Conservation (phyloP, 192 early-diverging fungal species). For the Irineochytrium annulatum region DNA sequence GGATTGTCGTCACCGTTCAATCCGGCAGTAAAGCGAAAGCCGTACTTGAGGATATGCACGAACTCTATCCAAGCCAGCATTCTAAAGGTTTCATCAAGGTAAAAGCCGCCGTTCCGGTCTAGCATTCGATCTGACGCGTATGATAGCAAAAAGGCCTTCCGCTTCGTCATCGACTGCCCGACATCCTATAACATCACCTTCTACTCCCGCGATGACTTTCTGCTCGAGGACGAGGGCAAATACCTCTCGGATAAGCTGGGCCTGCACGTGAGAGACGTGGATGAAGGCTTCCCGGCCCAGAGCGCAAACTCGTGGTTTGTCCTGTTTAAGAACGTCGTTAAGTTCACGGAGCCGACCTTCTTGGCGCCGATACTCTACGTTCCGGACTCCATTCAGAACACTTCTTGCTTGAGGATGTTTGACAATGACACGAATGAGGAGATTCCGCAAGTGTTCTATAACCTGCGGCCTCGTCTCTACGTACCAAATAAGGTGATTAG, state of each 20-base stretch:
- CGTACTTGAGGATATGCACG: conserved; percentile 32
- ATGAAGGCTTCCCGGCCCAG: conserved; percentile 45
- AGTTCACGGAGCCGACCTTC: conserved; percentile 38
- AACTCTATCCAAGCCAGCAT: conserved; percentile 35
- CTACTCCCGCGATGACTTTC: conserved; percentile 45
- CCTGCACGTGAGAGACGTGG: conserved; percentile 43
- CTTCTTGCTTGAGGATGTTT: conserved; percentile 36
- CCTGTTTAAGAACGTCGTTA: conserved; percentile 43
- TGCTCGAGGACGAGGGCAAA: conserved; percentile 51
- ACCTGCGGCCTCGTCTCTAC: conserved; percentile 29
- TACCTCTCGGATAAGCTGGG: conserved; percentile 39
- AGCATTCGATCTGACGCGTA: not conserved
- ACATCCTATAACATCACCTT: conserved; percentile 39
- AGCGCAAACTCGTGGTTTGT: conserved; percentile 43
- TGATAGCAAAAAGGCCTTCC: conserved; percentile 34
- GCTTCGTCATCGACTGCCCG: conserved; percentile 41
- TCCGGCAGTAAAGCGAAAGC: too few relatives aligned
- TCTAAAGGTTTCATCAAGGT: conserved; percentile 34
- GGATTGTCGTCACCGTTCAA: too few relatives aligned
- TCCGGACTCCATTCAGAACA: conserved; percentile 34
- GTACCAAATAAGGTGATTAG: conserved; percentile 42
- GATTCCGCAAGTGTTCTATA: conserved; percentile 35
- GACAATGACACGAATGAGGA: conserved; percentile 48
- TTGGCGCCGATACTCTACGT: conserved; percentile 37
- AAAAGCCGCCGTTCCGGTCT: not conserved